A percentile compares a stretch with the other conserved stretches of the same genome.
phyloP scores from a whole-genome alignment of 2,329 filamentous ascomycete species.

The Zelopaecilomyces penicillatus region DNA sequence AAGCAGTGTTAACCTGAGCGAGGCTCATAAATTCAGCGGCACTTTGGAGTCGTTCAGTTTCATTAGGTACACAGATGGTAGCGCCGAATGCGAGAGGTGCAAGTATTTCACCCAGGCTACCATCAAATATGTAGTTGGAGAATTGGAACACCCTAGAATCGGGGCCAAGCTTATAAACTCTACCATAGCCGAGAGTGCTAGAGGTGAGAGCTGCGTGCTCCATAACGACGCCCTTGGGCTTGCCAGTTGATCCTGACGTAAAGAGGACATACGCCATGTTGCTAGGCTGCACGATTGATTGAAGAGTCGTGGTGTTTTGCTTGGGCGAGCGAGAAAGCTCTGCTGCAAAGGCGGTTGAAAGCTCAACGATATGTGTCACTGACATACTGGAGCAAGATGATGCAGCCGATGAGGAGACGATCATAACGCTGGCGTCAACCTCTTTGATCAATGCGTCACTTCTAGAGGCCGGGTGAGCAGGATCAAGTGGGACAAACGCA shows the following conservation, averaged over 20 bases:
- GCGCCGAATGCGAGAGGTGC: conserved; percentile 3
- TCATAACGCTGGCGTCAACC: conserved; percentile 5
- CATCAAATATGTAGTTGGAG: conserved; percentile 7
- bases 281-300: not conserved
- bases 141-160: conserved; percentile 4
- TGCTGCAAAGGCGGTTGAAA: not conserved
- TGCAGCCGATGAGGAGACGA: conserved; percentile 4
- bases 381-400: conserved; percentile 1
- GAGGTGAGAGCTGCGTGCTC: conserved; percentile 5
- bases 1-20: conserved; percentile 4
- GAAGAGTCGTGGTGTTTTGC: not conserved
- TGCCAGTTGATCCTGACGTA: conserved; percentile 6
- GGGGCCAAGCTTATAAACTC: not conserved
- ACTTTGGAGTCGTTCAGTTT: conserved; percentile 2
- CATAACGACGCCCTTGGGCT: conserved; percentile 8
- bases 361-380: not conserved
- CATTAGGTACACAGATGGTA: conserved; percentile 4
- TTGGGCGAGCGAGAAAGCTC: not conserved
- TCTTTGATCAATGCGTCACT: conserved; percentile 6
- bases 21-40: conserved; percentile 3
- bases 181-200: conserved; percentile 1
- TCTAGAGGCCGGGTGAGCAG: conserved; percentile 3
- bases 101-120: conserved; percentile 7
- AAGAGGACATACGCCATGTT: conserved; percentile 7
- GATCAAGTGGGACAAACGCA: conserved; percentile 19